A percentile compares a stretch with the other conserved stretches of the same genome.
phyloP scores from a whole-genome alignment of 2,329 filamentous ascomycete genomes.

The Colletotrichum tropicale region DNA sequence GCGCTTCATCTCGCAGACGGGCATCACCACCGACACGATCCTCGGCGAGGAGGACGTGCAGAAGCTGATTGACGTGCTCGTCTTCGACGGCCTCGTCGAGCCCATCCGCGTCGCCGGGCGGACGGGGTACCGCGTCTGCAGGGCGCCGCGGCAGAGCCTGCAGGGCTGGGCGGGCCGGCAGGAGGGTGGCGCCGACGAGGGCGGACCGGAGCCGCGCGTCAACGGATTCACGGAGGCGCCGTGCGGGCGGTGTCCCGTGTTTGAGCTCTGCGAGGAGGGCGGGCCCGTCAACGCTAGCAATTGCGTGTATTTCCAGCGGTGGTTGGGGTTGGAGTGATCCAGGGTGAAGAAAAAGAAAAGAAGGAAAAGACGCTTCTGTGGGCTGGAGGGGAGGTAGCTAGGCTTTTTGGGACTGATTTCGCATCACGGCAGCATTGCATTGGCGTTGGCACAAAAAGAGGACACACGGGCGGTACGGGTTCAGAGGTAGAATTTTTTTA shows the following conservation, averaged over 20 bases:
- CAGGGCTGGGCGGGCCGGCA: constrained; percentile 42
- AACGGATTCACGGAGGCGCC: constrained; percentile 89
- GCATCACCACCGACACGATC: constrained; percentile 75
- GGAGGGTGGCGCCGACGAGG: constrained; percentile 36
- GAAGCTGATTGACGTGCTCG: constrained; percentile 85
- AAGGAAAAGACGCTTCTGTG: background rate
- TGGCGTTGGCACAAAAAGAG: constrained; percentile 16
- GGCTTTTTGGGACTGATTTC: background rate
- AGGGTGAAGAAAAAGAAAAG: background rate
- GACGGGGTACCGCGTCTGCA: constrained; percentile 58
- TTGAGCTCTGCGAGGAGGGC: constrained; percentile 88
- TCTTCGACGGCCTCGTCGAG: constrained; percentile 87
- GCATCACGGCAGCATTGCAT: constrained; percentile 18
- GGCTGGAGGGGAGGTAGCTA: background rate
- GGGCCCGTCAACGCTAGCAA: constrained; percentile 89
- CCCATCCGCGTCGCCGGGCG: constrained; percentile 54
- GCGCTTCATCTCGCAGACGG: constrained; percentile 69
- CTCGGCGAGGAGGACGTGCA: constrained; percentile 78
- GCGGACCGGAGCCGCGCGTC: constrained; percentile 47
- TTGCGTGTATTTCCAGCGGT: constrained; percentile 90
- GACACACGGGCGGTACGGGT: background rate
- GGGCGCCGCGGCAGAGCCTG: constrained; percentile 50
- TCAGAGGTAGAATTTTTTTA: background rate
- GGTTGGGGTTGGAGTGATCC: constrained; percentile 63
- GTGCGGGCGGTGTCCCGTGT: constrained; percentile 91